A percentile compares a stretch with the other conserved stretches of the same genome.
phyloP scores from a whole-genome alignment of 2,329 filamentous ascomycete genomes.

The Aspergillus uvarum region DNA sequence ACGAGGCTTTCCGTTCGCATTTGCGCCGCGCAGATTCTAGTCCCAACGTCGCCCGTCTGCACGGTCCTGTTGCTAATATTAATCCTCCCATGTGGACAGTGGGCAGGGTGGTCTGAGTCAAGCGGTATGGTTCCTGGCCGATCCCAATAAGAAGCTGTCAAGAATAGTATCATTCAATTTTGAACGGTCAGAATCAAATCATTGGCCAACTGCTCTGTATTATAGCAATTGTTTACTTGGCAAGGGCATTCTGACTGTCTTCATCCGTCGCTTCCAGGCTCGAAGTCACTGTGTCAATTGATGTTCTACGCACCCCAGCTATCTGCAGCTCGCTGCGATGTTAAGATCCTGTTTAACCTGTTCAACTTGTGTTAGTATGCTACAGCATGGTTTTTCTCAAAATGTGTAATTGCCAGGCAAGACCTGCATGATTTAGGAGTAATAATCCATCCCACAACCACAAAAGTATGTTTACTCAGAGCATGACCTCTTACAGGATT shows the following conservation, averaged over 20 bases:
- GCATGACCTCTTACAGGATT: too few species aligned
- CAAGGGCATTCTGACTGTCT: neutral
- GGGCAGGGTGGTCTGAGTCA: constrained; percentile 12
- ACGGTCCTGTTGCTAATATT: constrained; percentile 19
- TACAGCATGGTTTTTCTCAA: too few species aligned
- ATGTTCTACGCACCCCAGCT: too few species aligned
- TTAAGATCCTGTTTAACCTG: too few species aligned
- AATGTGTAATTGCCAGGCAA: too few species aligned
- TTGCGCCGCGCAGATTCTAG: neutral
- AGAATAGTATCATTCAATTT: constrained; percentile 1
- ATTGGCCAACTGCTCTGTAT: neutral
- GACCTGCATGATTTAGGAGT: too few species aligned
- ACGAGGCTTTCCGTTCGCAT: neutral
- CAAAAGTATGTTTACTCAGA: too few species aligned
- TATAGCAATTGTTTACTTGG: neutral
- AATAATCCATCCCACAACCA: too few species aligned
- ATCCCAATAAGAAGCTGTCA: constrained; percentile 15
- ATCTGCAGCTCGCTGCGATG: too few species aligned
- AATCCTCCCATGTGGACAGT: constrained; percentile 16
- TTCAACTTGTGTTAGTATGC: too few species aligned
- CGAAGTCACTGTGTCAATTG: too few species aligned
- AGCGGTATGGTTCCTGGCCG: constrained; percentile 13
- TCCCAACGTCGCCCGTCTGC: constrained; percentile 11
- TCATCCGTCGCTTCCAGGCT: too few species aligned
- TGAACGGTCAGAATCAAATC: neutral